Base-by-base conservation (phyloP, 2,329 filamentous ascomycete species). In the Hypocreales sp. region DNA sequence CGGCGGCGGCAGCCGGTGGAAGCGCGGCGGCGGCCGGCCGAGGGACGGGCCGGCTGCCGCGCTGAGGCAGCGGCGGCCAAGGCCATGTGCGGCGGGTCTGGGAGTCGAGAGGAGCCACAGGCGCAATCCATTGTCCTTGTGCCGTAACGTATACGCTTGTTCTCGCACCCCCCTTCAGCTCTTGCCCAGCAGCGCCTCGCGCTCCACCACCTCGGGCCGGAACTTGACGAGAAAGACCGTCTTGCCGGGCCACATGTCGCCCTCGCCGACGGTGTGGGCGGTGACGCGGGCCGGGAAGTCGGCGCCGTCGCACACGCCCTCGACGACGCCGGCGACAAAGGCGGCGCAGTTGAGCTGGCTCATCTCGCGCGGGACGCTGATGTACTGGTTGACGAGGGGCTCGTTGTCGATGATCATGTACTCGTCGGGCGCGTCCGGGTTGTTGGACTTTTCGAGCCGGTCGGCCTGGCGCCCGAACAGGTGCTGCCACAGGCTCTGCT, bases 351-450 rank as follows among this genome's bases (percentile, higher is more conserved):
- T 95, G 45, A 98, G 65, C 67, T 90, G 81, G 55, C 71, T 84
- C 81, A 98, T 92, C 56, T 98, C 90, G 45, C 79, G 79, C 11
- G 90, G 90, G 28, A 95, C 79, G 42, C 75, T 83, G 47, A 98
- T 79, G 58, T 90, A 95, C 35, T 79, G 77, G 55, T 94, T 95
- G 21, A 95, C 87, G 27, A 95, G 65, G 14, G 90, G 90, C 50
- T 95, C 90, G 56, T 98, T 95, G 58, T 98, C 90, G 43, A 86
- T 82, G 43, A 98, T 90, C 87, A 98, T 95, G 63, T 95, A 98
- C 60, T 95, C 87, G 41, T 90, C 83, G 7, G 82, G 77, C 28
- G 84, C 87, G 28, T 76, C 71, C 7, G 80, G 76, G 44, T 81
- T 77, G 29, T 74, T 74, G 32, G 75, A 82, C 56, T 90, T 86